Evolutionary conservation across 192 early-diverging fungal species (phyloP).

Genomic region (Anaeromyces robustus): DNA sequence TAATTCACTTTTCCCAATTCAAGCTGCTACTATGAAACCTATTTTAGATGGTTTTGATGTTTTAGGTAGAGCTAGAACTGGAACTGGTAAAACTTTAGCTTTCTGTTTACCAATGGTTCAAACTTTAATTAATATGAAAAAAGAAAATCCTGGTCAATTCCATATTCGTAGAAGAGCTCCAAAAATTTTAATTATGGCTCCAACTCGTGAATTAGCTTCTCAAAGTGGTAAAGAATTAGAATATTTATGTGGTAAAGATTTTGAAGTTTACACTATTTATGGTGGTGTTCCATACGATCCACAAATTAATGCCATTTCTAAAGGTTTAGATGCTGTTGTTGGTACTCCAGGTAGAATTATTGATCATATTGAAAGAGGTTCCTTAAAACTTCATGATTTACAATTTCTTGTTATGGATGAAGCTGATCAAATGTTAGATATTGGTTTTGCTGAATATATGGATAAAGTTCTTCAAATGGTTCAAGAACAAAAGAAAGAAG

Average conservation of each 20-base stretch:
- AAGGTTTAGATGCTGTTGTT: constrained; percentile 19
- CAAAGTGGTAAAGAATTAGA: constrained; percentile 32
- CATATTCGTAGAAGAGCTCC: constrained; percentile 12
- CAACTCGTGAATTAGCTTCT: constrained; percentile 11
- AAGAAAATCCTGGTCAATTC: neutral
- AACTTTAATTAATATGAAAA: constrained; percentile 29
- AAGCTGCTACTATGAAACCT: constrained; percentile 64
- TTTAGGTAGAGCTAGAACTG: constrained; percentile 49
- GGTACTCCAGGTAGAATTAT: constrained; percentile 5
- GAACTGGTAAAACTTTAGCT: constrained; percentile 68
- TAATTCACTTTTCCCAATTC: constrained; percentile 79
- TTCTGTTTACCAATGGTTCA: constrained; percentile 70
- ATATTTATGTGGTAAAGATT: constrained; percentile 36
- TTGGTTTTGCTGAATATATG: constrained; percentile 73
- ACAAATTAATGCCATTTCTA: constrained; percentile 28
- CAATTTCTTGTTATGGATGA: constrained; percentile 3
- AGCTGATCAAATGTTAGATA: constrained; percentile 24
- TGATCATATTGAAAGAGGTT: constrained; percentile 65
- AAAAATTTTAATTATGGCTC: constrained; percentile 8
- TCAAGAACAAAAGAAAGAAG: constrained; percentile 53
- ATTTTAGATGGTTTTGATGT: constrained; percentile 63
- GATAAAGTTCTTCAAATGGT: constrained; percentile 58
- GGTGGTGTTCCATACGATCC: constrained; percentile 71
- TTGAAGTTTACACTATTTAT: constrained; percentile 59
- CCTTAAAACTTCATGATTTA: constrained; percentile 48